A percentile compares a stretch with the other conserved stretches of the same genome.
phyloP scores from a whole-genome alignment of 2,329 filamentous ascomycete genomes.

The Teratosphaeria zuluensis region DNA sequence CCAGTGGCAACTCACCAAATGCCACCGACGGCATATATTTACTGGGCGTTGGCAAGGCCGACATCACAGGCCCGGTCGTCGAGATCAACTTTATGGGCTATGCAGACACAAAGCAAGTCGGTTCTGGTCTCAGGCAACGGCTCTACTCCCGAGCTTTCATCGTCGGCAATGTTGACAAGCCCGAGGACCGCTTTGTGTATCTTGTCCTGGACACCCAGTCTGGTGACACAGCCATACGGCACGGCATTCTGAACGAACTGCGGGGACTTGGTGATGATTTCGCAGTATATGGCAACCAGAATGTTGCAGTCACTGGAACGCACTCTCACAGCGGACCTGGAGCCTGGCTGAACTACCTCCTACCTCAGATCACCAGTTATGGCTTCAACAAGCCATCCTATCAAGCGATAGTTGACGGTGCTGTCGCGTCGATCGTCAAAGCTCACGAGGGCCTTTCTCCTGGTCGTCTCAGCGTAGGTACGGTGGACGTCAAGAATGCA shows the following conservation, averaged over 20 bases:
- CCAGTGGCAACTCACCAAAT: background rate
- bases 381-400: constrained; percentile 85
- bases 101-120: constrained; percentile 72
- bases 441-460: constrained; percentile 63
- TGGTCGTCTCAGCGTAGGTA: constrained; percentile 64
- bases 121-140: constrained; percentile 75
- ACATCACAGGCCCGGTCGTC: constrained; percentile 73
- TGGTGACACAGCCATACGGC: constrained; percentile 78
- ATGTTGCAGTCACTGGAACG: constrained; percentile 82
- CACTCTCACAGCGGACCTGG: constrained; percentile 88
- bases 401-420: constrained; percentile 77
- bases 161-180: constrained; percentile 56
- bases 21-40: constrained; percentile 38
- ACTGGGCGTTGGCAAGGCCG: constrained; percentile 60
- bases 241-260: constrained; percentile 75
- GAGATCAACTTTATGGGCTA: constrained; percentile 91
- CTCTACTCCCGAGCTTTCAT: constrained; percentile 87
- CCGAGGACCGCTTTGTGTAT: constrained; percentile 70
- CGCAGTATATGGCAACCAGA: constrained; percentile 64
- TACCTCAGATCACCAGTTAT: constrained; percentile 80
- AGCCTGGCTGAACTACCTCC: constrained; percentile 87
- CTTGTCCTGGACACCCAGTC: constrained; percentile 78
- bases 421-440: constrained; percentile 67
- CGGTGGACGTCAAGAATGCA: constrained; percentile 59
- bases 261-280: constrained; percentile 61